These are phyloP conservation scores for Fagus sylvatica DNA, from an alignment of 306 rosid species.

Conservation along the genomic window DNA sequence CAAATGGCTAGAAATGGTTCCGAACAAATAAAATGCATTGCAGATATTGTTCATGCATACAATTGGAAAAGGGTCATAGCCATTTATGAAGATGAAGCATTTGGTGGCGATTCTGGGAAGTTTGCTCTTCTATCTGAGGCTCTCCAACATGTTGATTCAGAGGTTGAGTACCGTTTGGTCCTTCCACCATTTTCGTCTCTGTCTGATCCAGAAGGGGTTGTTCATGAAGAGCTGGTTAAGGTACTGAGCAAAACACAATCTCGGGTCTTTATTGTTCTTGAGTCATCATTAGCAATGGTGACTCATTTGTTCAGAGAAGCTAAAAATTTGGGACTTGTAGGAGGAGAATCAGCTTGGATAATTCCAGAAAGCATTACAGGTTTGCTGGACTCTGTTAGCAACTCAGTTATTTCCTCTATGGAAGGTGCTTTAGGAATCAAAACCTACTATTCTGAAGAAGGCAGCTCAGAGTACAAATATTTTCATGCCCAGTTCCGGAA, in stretches of 20 bases:
- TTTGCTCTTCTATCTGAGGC: slow-evolving; percentile 55
- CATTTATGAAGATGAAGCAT: slow-evolving; percentile 48
- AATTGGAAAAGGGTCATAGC: slow-evolving; percentile 45
- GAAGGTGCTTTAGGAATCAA: slow-evolving; percentile 70
- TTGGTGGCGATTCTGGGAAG: slow-evolving; percentile 45
- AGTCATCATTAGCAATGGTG: slow-evolving; percentile 50
- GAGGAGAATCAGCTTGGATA: slow-evolving; percentile 62
- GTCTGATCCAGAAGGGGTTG: slow-evolving; percentile 50
- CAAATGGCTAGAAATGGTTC: slow-evolving; percentile 36
- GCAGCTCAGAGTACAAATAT: slow-evolving; percentile 29
- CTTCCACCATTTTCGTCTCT: slow-evolving; percentile 50
- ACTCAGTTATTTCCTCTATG: slow-evolving; percentile 50
- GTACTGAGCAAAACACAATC: slow-evolving; percentile 39
- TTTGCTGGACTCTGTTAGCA: slow-evolving; percentile 44
- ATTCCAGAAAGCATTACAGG: slow-evolving; percentile 54
- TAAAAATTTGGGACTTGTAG: slow-evolving; percentile 47
- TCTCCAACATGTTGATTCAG: slow-evolving; percentile 41
- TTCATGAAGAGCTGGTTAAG: slow-evolving; percentile 47
- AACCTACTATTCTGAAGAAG: slow-evolving; percentile 42
- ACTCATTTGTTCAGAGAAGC: slow-evolving; percentile 55
- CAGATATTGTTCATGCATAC: slow-evolving; percentile 35
- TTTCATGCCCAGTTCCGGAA: slow-evolving; percentile 39
- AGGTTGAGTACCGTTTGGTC: slow-evolving; percentile 49
- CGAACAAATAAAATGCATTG: slow-evolving; percentile 52
- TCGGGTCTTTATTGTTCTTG: slow-evolving; percentile 59